Evolutionary conservation across 208 protist genomes (phyloP).

Genomic region (Leishmania aethiopica): DNA sequence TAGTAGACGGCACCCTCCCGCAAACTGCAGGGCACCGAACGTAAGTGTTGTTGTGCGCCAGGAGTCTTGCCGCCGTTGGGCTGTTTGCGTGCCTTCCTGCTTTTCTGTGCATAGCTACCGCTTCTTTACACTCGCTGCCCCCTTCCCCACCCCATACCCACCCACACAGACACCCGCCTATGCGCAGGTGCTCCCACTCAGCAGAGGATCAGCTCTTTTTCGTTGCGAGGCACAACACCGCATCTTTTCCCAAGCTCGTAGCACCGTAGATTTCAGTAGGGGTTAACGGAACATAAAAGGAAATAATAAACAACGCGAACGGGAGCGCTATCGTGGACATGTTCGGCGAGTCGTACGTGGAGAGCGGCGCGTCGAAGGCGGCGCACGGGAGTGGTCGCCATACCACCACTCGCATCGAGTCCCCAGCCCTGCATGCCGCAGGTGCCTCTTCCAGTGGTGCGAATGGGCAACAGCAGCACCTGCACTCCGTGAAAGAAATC

Average conservation of each 20-base stretch:
- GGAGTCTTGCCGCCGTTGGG: background rate
- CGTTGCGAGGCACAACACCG: background rate
- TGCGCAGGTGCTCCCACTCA: background rate
- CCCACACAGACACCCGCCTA: background rate
- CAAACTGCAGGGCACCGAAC: background rate
- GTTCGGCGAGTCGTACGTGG: slow-evolving; percentile 51
- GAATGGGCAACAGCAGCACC: slow-evolving; percentile 5
- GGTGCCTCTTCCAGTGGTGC: slow-evolving; percentile 2
- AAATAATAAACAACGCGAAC: too few species aligned
- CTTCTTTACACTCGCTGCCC: background rate
- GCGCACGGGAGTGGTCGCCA: background rate
- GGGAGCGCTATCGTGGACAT: slow-evolving; percentile 13
- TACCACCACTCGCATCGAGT: background rate
- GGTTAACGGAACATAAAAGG: background rate
- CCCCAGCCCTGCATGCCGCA: background rate
- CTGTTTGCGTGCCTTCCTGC: background rate
- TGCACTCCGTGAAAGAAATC: slow-evolving; percentile 66
- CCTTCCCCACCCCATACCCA: background rate
- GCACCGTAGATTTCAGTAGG: background rate
- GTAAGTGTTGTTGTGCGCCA: background rate
- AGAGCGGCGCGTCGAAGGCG: slow-evolving; percentile 12
- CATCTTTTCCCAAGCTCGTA: background rate
- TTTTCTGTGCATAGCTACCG: background rate
- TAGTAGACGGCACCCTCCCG: too few species aligned
- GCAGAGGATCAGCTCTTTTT: background rate